These are phyloP conservation scores for Myxozyma udenii DNA, from an alignment of 805 yeast species.

Conservation along the genomic window DNA sequence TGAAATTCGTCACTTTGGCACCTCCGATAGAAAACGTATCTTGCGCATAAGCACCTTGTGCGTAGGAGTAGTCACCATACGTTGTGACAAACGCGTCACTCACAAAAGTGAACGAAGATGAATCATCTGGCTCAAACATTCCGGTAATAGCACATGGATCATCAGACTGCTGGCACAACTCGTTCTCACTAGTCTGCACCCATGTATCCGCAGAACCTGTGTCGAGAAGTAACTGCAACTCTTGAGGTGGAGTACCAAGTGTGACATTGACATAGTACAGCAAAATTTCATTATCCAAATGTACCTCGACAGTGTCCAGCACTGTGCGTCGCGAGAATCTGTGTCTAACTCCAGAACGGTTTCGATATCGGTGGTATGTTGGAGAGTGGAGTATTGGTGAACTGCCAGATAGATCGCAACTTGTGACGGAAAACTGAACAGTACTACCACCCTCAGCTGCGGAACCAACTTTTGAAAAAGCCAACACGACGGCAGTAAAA, in stretches of 20 bases:
- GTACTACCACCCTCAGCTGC: no score
- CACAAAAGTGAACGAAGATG: conserved; percentile 32
- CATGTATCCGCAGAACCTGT: conserved; percentile 76
- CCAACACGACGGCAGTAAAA: no score
- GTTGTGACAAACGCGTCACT: conserved; percentile 37
- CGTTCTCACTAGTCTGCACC: conserved; percentile 40
- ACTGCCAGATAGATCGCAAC: no score
- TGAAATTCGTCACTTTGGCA: conserved; percentile 47
- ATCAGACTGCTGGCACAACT: conserved; percentile 29
- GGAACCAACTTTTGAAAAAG: no score
- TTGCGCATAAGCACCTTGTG: conserved; percentile 59
- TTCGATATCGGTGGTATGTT: no score
- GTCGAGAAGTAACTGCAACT: conserved; percentile 55
- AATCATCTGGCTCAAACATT: conserved; percentile 33
- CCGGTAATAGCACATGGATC: conserved; percentile 32
- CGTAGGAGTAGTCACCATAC: conserved; percentile 50
- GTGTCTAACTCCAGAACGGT: no score
- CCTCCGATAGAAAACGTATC: conserved; percentile 58
- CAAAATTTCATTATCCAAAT: conserved; percentile 14
- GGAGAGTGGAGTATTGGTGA: no score
- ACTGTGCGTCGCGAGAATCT: no score
- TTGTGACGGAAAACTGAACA: no score
- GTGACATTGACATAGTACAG: conserved; percentile 36
- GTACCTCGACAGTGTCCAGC: conserved; percentile 4
- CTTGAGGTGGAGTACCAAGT: conserved; percentile 59